These are phyloP conservation scores for Candolleomyces aberdarensis DNA, from an alignment of 768 basidiomycete species.

Conservation along the genomic window DNA sequence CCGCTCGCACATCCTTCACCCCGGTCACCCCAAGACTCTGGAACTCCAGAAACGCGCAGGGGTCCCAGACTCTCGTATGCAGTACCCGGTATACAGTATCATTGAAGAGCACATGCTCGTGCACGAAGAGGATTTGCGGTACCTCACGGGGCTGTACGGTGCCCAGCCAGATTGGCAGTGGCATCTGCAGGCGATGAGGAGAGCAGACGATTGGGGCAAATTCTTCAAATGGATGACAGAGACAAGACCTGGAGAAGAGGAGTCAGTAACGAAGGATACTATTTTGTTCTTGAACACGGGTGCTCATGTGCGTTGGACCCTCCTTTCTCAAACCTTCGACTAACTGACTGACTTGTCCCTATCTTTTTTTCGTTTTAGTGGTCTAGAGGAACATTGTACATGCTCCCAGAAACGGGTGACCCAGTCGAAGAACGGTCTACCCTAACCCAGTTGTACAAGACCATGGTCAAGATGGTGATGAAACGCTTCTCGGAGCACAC, in stretches of 20 bases:
- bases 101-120: slow-evolving; percentile 16
- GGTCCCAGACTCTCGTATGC: slow-evolving; percentile 14
- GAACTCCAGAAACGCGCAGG: slow-evolving; percentile 12
- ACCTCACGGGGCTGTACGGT: slow-evolving; percentile 7
- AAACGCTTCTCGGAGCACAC: background rate
- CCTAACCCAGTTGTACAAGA: slow-evolving; percentile 8
- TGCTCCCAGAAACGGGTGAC: slow-evolving; percentile 11
- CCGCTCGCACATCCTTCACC: slow-evolving; percentile 9
- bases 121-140: slow-evolving; percentile 11
- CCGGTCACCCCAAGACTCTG: slow-evolving; percentile 8
- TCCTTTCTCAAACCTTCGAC: background rate
- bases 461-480: slow-evolving; percentile 9
- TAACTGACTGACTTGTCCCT: too few species aligned
- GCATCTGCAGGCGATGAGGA: slow-evolving; percentile 8
- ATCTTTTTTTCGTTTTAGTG: too few species aligned
- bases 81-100: slow-evolving; percentile 10
- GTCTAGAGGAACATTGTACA: slow-evolving; percentile 14
- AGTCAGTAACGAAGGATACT: slow-evolving; percentile 10
- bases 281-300: slow-evolving; percentile 15
- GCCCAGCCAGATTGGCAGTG: slow-evolving; percentile 10
- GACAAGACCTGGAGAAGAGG: slow-evolving; percentile 7
- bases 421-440: slow-evolving; percentile 4
- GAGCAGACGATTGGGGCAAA: slow-evolving; percentile 14
- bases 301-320: slow-evolving; percentile 9
- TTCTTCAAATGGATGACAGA: slow-evolving; percentile 9